Base-by-base conservation (phyloP, 805 yeast genomes). In the Candida maesae region DNA sequence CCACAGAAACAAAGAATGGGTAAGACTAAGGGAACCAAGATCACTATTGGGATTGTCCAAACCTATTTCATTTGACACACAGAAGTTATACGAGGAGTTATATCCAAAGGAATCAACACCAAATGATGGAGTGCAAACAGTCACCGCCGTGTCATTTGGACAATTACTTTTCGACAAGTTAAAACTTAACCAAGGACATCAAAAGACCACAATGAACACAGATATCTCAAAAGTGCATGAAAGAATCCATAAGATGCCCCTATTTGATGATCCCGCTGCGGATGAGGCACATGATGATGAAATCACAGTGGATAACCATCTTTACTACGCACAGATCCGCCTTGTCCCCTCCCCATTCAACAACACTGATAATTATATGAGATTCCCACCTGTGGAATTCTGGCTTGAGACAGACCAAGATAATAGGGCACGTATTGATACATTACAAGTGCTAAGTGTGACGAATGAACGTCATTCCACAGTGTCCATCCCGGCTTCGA, bases 341-440 rank as follows among this genome's bases (percentile, higher is more conserved):
- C 69, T 74, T 38, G 51, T 67, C 8, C 79, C 80, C 1, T 61
- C 71, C 6, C 69, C 78, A 28, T 60, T 63, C 51, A 45, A 52
- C 45, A 49, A 49, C 6, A 50, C 53, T 7, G 49, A 41, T 4
- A 41, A 53, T 17, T 56, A 60, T 39, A 52, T 60, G 36, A 52
- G 62, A 30, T 66, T 65, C 34, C 81, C 84, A 3, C 78, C 81
- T 1, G 58, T 79, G 6, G 84, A 78, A 50, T 61, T 79, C 34
- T 77, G 81, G 79, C 59, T 71, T 26, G 74, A 68, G 35, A 56
- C 74, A 35, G 63, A 61, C 15, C 62, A 64, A 13, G 40, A 44
- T n/a, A 61, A 62, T 11, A 55, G 46, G 28, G 69, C 68, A 1
- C 71, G 64, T 26, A 20, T 45, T 15, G 50, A 45, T 7, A 45